Base-by-base conservation (phyloP, 2,329 filamentous ascomycete genomes). In the Stachybotrys echinatus region DNA sequence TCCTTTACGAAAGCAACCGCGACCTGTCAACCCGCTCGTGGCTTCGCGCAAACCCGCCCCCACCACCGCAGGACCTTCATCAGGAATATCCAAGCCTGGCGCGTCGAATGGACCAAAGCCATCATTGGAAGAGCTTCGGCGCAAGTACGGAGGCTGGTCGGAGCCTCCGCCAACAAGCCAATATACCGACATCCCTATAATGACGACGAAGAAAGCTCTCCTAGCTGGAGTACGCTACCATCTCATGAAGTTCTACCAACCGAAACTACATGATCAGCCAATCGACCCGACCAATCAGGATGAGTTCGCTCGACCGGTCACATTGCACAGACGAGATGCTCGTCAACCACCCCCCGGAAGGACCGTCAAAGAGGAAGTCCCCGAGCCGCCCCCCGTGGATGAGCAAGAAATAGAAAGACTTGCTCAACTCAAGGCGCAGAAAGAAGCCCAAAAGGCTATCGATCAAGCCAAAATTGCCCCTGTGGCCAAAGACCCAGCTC, bases 381-480 rank as follows among this genome's bases (percentile, higher is more conserved):
- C 69, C 44, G 63, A 73, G 47, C 65, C 66, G n/a, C 61, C 63
- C 2, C 68, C 70, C 1, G 66, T 76, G 2, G 80, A 84, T 52
- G 76, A 77, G 22, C 78, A 81, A 54, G 83, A 85, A 55, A 71
- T 77, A 34, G 83, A 87, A 58, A 77, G 79, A 49, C 66, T 85
- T 48, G 88, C 89, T 34, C 88, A 91, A 58, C 55, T 75, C 20
- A 84, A 88, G 65, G 87, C 87, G 1, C 90, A 95, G 56, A 85
- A 89, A 49, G 89, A 95, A 55, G 89, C 88, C 22, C 88, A 95
- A 64, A 85, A 89, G 19, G 91, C 92, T 18, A 81, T 89, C 37
- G 94, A 96, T 58, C 79, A 92, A 62, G 92, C 94, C 31, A 90
- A 95, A 69, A 97, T 99, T 61, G 94, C 94, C 0, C 94, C 94